phyloP scores from a whole-genome alignment of 2,329 filamentous ascomycete genomes.

The Macroventuria anomochaeta region DNA sequence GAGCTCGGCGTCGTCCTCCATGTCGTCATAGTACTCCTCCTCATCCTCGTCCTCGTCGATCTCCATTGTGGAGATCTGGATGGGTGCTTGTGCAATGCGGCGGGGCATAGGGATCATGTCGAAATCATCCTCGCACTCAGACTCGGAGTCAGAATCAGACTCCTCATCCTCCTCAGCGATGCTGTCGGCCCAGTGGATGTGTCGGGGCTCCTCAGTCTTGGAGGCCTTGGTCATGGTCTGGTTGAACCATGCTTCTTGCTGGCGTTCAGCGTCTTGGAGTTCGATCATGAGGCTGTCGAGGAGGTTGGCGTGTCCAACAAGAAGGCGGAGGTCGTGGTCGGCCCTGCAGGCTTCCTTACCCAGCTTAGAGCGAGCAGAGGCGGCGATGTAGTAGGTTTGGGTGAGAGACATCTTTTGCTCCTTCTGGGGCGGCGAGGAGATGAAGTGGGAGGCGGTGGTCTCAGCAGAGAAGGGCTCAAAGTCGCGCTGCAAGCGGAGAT shows the following conservation, averaged over 20 bases:
- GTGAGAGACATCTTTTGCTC: conserved; percentile 96
- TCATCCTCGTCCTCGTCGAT: conserved; percentile 50
- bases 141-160: conserved; percentile 57
- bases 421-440: conserved; percentile 54
- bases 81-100: conserved; percentile 49
- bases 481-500: conserved; percentile 55
- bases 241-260: conserved; percentile 99
- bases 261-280: conserved; percentile 89
- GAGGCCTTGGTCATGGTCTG: conserved; percentile 82
- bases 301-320: conserved; percentile 97
- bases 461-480: conserved; percentile 56
- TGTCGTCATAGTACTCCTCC: conserved; percentile 57
- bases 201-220: conserved; percentile 66
- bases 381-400: conserved; percentile 97
- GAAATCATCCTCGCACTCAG: conserved; percentile 60
- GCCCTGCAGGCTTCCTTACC: conserved; percentile 85
- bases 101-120: conserved; percentile 53
- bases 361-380: conserved; percentile 96
- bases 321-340: conserved; percentile 92
- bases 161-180: conserved; percentile 77
- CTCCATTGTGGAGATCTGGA: conserved; percentile 54
- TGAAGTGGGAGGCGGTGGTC: conserved; percentile 52
- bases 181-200: conserved; percentile 86
- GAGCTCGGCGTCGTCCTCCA: conserved; percentile 55
- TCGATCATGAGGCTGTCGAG: conserved; percentile 93